A percentile compares a stretch with the other conserved stretches of the same genome.
Conservation (phyloP, 768 basidiomycete genomes). For the Termitomyces sp. region DNA sequence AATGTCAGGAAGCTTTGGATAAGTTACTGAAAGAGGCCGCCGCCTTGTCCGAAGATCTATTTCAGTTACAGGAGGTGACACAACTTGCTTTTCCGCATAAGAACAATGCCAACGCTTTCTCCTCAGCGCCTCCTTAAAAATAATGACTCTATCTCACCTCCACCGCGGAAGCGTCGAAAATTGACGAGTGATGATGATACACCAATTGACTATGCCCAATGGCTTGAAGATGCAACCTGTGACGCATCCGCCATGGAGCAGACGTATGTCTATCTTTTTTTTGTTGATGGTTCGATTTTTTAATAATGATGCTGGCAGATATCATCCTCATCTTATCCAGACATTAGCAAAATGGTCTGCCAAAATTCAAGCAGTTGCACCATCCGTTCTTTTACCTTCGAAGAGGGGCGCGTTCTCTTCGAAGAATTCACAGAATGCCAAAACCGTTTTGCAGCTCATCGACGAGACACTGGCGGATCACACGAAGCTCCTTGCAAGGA, state of each 20-base stretch:
- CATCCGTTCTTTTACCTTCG: conserved; percentile 65
- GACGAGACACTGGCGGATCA: conserved; percentile 66
- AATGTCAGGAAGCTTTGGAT: conserved; percentile 40
- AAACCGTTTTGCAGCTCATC: conserved; percentile 69
- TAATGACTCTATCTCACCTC: conserved; percentile 43
- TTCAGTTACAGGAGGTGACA: conserved; percentile 63
- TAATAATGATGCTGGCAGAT: conserved; percentile 23
- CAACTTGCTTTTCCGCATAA: background rate
- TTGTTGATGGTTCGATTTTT: background rate
- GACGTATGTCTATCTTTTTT: conserved; percentile 32
- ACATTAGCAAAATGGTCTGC: conserved; percentile 93
- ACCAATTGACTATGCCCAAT: conserved; percentile 25
- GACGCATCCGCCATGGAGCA: conserved; percentile 44
- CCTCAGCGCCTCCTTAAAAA: conserved; percentile 37
- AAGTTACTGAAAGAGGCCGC: conserved; percentile 58
- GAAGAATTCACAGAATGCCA: conserved; percentile 48
- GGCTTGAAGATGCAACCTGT: conserved; percentile 38
- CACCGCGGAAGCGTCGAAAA: conserved; percentile 56
- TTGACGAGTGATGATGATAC: conserved; percentile 25
- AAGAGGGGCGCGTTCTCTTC: conserved; percentile 66
- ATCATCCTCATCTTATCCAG: conserved; percentile 66
- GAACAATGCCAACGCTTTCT: background rate
- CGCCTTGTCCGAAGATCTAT: conserved; percentile 60
- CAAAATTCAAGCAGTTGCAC: conserved; percentile 91
- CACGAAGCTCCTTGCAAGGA: conserved; percentile 56